Evolutionary conservation across 225 moss, liverwort and hornwort species (phyloP).

Genomic region (Pseudisothecium myosuroides): DNA sequence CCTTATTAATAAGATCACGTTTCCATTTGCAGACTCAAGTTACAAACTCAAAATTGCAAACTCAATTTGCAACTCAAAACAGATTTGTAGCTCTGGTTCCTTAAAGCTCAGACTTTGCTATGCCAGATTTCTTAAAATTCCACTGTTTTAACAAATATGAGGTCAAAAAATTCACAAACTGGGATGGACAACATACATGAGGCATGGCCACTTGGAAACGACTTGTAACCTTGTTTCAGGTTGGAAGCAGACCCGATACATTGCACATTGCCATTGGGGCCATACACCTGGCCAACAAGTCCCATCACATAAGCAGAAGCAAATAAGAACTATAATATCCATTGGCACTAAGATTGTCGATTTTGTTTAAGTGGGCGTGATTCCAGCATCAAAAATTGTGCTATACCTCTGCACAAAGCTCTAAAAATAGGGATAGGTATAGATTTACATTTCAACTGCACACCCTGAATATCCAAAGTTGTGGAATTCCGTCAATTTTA

Average conservation of each 20-base stretch:
- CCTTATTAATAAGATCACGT: neutral
- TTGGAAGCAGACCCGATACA: neutral
- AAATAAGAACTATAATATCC: neutral
- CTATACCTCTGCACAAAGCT: too few relatives aligned
- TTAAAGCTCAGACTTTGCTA: neutral
- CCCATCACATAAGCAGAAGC: neutral
- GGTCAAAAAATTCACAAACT: neutral
- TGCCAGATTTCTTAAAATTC: neutral
- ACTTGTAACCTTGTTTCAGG: neutral
- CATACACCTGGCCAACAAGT: neutral
- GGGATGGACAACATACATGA: neutral
- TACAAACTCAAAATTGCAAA: neutral
- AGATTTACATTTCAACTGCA: neutral
- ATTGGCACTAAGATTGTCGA: neutral
- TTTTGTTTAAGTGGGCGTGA: neutral
- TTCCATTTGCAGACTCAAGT: neutral
- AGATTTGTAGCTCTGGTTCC: neutral
- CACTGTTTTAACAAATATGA: neutral
- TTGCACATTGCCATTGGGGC: neutral
- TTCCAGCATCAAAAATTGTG: neutral
- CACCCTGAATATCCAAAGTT: neutral
- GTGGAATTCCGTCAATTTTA: neutral
- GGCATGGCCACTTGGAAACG: neutral
- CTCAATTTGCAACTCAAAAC: neutral
- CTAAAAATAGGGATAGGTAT: neutral